Percentiles rank a stretch among this genome's conserved stretches.
phyloP scores from a whole-genome alignment of 2,329 filamentous ascomycete species.

The Botrytis tulipae region DNA sequence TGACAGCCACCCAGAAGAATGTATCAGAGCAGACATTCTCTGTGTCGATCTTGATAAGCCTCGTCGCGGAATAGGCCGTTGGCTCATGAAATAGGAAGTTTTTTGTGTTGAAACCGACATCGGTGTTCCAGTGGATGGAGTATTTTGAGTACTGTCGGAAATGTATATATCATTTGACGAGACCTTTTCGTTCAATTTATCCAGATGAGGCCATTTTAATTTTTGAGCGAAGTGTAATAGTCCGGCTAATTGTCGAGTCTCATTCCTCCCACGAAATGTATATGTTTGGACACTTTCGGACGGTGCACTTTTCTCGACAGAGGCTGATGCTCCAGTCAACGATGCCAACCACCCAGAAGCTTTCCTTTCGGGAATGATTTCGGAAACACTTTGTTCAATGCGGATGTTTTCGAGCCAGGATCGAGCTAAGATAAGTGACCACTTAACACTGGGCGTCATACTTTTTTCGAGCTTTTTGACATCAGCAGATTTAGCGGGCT shows the following conservation, averaged over 20 bases:
- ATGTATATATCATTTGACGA: slow-evolving; percentile 38
- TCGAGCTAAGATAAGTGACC: slow-evolving; percentile 63
- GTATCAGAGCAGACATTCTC: slow-evolving; percentile 53
- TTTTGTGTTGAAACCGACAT: slow-evolving; percentile 35
- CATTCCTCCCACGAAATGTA: slow-evolving; percentile 45
- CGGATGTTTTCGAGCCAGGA: slow-evolving; percentile 68
- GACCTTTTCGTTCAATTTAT: slow-evolving; percentile 38
- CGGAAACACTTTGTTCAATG: slow-evolving; percentile 47
- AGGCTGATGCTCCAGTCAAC: slow-evolving; percentile 47
- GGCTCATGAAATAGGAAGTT: slow-evolving; percentile 37
- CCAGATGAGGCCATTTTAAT: slow-evolving; percentile 61
- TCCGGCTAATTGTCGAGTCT: slow-evolving; percentile 58
- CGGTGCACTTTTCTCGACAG: slow-evolving; percentile 43
- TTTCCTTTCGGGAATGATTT: slow-evolving; percentile 33
- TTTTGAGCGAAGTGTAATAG: slow-evolving; percentile 62
- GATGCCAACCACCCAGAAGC: slow-evolving; percentile 53
- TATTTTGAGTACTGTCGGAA: slow-evolving; percentile 30
- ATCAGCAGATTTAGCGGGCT: slow-evolving; percentile 54
- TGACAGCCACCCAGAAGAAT: slow-evolving; percentile 63
- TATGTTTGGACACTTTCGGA: slow-evolving; percentile 42
- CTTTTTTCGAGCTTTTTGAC: slow-evolving; percentile 61
- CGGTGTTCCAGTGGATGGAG: slow-evolving; percentile 33
- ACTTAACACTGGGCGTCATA: slow-evolving; percentile 61
- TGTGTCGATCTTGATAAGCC: slow-evolving; percentile 29
- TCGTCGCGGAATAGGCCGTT: slow-evolving; percentile 23